Evolutionary conservation across 2,329 filamentous ascomycete species (phyloP), one percentile per base, ranked within the genome.

Genomic region (Neurospora sp.): DNA sequence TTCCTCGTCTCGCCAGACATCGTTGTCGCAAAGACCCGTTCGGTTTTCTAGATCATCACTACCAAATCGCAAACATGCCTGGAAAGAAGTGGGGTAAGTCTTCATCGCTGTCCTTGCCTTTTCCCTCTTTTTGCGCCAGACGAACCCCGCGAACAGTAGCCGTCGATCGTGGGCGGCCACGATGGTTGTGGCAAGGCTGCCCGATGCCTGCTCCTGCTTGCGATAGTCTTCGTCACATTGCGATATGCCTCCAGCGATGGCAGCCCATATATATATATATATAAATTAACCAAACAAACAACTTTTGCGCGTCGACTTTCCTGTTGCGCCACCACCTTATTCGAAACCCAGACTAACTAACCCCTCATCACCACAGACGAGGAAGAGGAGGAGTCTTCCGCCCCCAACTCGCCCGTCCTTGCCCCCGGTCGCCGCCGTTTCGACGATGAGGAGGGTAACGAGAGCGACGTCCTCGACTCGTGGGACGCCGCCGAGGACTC

Each of bases 401-500:
- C 77, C 70, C 76, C 79, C 33, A 73, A 79, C 38, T 81, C 83
- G 15, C 79, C 83, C 39, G 79, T 80, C 2, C 75, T 79, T 67
- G 79, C 77, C 46, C 78, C 78, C 70, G 76, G 78, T 68, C 83
- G 84, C 73, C 82, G 84, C 74, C 93, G 96, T 83, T 97, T 97
- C 78, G 93, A 96, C 76, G 95, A 98, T 76, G 95, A 98, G 80
- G 94, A 97, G 81, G 91, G 86, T 69, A 90, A 94, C 40, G 90
- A 91, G 74, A 85, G 84, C 76, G 93, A 96, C 81, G 93, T 98
- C 70, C 88, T 97, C 78, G 96, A 99, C 72, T 95, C 93, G 40
- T 99, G 96, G 96, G 94, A 98, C 78, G 95, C 93, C 71, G 94
- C 92, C 75, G 96, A 98, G 78, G 96, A 99, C 83, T 97, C 93